Base-by-base conservation (phyloP, 2,329 filamentous ascomycete genomes). In the Venturia asperata region DNA sequence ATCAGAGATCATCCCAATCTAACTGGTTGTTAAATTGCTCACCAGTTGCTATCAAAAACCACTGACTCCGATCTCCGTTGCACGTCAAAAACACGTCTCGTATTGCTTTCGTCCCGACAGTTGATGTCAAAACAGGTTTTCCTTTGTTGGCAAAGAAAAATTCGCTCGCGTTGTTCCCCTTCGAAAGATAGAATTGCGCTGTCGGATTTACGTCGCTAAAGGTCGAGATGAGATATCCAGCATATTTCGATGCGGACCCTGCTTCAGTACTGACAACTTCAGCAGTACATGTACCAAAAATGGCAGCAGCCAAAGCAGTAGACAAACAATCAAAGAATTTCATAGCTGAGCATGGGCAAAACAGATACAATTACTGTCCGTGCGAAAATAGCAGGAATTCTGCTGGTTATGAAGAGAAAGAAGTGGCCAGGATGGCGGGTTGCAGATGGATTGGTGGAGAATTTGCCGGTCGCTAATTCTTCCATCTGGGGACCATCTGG, bases 1-100 rank as follows among this genome's bases (percentile, higher is more conserved):
- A 45, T 55, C n/a, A 34, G 30, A 34, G 30, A 34, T 34, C 30
- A 34, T 41, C 43, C 24, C 15, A 10, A 13, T 9, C 5, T 5
- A 3, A 60, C 13, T n/a, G 11, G 27, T n/a, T 41, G 3, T 34
- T 21, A 5, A n/a, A 10, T 3, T 30, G 11, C 63, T 58, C 27
- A 64, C 63, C 63, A n/a, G 63, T 64, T 24, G 21, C 63, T 21
- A 64, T 62, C 30, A 64, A 63, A 42, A 60, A 58, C 43, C 43
- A 64, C n/a, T 37, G n/a, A 13, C 13, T 64, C 2, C 63, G 39
- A 24, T 64, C 37, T 27, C 63, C 47, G 17, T 64, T 60, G 37
- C 37, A n/a, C 1, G 63, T 43, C 34, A 64, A 58, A 19, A 61
- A 64, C 30, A 64, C 63, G 43, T 64, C 63, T 21, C 63, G 45